Conservation (phyloP, 257 asterid species). For the Jaltomata sinuosa region DNA sequence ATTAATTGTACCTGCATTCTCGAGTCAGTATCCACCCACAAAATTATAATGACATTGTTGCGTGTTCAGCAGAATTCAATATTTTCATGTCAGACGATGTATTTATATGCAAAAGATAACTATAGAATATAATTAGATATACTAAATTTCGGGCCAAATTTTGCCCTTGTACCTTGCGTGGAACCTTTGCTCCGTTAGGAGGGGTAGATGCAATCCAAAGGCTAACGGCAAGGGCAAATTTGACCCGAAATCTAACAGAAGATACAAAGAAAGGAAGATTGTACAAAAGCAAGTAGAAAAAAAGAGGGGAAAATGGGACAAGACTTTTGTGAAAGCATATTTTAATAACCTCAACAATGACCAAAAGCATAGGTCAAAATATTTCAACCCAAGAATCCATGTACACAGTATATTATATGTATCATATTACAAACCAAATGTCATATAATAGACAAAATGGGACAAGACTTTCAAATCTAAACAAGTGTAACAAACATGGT, state of each 20-base stretch:
- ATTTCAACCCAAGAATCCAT: neutral
- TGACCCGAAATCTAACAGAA: neutral
- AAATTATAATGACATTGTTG: neutral
- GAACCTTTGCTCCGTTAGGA: neutral
- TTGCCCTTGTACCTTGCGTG: neutral
- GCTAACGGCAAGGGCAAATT: neutral
- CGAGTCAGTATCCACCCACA: neutral
- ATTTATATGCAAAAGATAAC: neutral
- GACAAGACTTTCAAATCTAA: neutral
- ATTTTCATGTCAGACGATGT: neutral
- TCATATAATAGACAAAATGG: neutral
- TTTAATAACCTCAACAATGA: neutral
- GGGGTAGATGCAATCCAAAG: neutral
- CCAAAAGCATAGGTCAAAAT: neutral
- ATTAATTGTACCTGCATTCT: neutral
- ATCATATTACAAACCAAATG: neutral
- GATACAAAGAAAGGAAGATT: neutral
- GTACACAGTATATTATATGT: neutral
- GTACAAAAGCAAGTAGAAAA: neutral
- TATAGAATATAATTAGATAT: no score
- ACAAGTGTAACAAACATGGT: neutral
- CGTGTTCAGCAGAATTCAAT: neutral
- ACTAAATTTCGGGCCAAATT: no score
- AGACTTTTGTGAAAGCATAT: neutral
- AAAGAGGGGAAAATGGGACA: no score